Base-by-base conservation (phyloP, 1,284 basidiomycete genomes). In the Pascua sp. region DNA sequence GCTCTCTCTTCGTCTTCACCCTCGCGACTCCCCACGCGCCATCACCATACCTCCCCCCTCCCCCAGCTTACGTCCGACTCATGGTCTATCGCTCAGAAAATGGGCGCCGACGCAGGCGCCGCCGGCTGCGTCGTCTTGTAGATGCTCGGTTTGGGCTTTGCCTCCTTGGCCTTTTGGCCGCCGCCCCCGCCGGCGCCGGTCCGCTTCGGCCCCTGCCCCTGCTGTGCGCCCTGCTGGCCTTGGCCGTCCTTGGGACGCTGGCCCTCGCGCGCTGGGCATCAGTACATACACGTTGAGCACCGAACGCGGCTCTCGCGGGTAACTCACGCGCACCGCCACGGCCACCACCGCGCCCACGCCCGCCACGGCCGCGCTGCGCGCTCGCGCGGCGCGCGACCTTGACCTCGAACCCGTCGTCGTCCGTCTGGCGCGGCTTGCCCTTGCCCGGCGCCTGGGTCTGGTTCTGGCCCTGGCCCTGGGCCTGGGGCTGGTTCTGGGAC, bases 331-430 rank as follows among this genome's bases (percentile, higher is more conserved):
- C 49, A 15, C 58, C 58, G n/a, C 53, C 53, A 32, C 51, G 47
- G 5, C 51, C 56, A 8, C 54, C 51, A 11, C 51, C 42, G n/a
- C 55, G 41, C 4, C 48, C 49, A 8, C 61, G 55, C n/a, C 57
- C 48, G 7, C 59, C 55, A 17, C 61, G 48, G 11, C 62, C 62
- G 17, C 57, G 61, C 42, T 52, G 46, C 11, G 49, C 43, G 8
- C 36, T 47, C 45, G 52, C 39, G 40, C 59, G 55, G 42, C 59
- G 56, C 55, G 61, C 54, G 11, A 61, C 63, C 46, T 69, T 69
- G 47, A 66, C 56, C 56, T 70, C 69, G 62, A 75, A 73, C 24
- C 73, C 73, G 61, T 75, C 72, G 39, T 65, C 68, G 54, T 72
- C 73, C 1, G 69, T 59, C 8, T 57, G 42, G 32, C 51, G 52